Base-by-base conservation (phyloP, 2,329 filamentous ascomycete species). In the Penicillium griseofulvum region DNA sequence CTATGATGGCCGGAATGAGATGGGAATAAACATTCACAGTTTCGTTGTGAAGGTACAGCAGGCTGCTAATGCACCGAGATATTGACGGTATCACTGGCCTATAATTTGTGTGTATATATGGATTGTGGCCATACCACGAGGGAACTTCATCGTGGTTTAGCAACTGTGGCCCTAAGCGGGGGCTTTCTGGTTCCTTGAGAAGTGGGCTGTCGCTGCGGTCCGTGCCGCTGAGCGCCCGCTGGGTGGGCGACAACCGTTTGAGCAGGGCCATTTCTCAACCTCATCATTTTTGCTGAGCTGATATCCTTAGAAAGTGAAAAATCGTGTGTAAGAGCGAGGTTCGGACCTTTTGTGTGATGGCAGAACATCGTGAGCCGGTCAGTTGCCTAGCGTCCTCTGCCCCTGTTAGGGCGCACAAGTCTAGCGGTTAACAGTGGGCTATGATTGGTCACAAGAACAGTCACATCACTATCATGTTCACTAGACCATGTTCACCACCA, bases 1-100 rank as follows among this genome's bases (percentile, higher is more conserved):
- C 66, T 39, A 59, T 52, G 5, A 59, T 48, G 7, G 62, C 57
- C 17, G 68, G 68, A 24, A 69, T 54, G 3, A 64, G 54, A 31
- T 69, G 64, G 41, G 62, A 67, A 36, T 65, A 64, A 19, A 65
- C 61, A 41, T 65, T 64, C 16, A 61, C 55, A 10, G 58, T 58
- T 41, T 65, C 63, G 37, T 61, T 64, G 52, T 63, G 61, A 31
- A 65, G 44, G 36, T 62, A 61, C 22, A 45, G 39, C 44, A 57
- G 58, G 12, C 36, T 53, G 11, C 16, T 12, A 1, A 53, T 10
- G 1, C 43, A 42, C 10, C 2, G 19, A 29, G 6, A 4, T 1
- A 4, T 24, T 8, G 50, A 52, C 0, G 26, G 26, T 11, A 28
- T 41, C 16, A 53, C 43, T 14, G 44, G 43, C 11, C 44, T 29